A percentile compares a stretch with the other conserved stretches of the same genome.
Evolutionary conservation across 306 rosid species (phyloP).

Genomic region (Albizia julibrissin): DNA sequence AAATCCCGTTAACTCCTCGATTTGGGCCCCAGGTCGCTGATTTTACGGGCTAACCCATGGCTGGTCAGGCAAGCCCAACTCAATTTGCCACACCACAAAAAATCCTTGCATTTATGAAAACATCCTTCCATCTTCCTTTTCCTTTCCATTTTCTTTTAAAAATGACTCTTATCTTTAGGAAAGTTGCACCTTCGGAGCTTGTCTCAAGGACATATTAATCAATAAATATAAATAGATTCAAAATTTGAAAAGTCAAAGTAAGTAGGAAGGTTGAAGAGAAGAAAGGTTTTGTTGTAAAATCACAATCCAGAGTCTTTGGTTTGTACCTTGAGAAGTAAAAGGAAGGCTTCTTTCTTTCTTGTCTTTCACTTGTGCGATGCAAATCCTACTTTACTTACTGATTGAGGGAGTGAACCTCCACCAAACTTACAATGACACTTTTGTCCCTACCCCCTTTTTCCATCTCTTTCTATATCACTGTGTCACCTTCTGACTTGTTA

Average conservation of each 20-base stretch:
- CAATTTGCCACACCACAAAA: not conserved
- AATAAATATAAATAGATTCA: not conserved
- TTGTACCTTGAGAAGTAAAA: not conserved
- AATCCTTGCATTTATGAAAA: not conserved
- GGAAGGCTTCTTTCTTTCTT: not conserved
- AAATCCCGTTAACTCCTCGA: not conserved
- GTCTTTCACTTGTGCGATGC: not conserved
- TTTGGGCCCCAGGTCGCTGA: too few species aligned
- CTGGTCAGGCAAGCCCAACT: not conserved
- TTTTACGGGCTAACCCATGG: too few species aligned
- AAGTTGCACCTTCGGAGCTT: not conserved
- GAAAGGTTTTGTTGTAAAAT: not conserved
- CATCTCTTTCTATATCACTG: not conserved
- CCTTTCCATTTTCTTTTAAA: not conserved
- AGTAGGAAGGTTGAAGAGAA: not conserved
- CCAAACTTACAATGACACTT: not conserved
- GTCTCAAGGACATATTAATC: not conserved
- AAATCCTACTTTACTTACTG: not conserved
- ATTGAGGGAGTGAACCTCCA: not conserved
- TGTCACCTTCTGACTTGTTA: not conserved
- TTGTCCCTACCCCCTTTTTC: not conserved
- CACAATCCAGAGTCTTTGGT: not conserved
- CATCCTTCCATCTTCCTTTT: not conserved
- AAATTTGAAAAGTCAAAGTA: not conserved
- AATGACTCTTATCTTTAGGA: not conserved